Evolutionary conservation across 2,329 filamentous ascomycete genomes (phyloP).

Genomic region (Penicillium verrucosum): DNA sequence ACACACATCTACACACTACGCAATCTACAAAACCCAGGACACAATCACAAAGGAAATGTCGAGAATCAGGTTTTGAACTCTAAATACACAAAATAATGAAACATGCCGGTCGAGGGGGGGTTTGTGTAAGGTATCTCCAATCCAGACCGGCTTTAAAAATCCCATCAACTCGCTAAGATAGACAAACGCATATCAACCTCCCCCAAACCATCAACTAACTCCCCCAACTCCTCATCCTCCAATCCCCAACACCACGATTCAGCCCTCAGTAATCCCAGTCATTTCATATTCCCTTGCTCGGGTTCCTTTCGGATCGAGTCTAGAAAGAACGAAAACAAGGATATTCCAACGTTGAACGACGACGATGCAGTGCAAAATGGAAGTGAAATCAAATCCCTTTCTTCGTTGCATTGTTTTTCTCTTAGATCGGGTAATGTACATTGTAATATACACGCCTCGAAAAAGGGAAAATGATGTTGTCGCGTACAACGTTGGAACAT

Average conservation of each 20-base stretch:
- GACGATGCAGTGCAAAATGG: slow-evolving; percentile 3
- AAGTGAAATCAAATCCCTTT: slow-evolving; percentile 24
- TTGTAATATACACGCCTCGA: slow-evolving; percentile 42
- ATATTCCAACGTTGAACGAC: neutral
- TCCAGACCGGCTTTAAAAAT: slow-evolving; percentile 30
- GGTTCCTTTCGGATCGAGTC: slow-evolving; percentile 8
- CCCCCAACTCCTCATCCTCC: neutral
- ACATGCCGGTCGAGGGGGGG: slow-evolving; percentile 28
- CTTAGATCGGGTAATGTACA: slow-evolving; percentile 43
- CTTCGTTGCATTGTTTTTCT: slow-evolving; percentile 16
- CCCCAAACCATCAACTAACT: neutral
- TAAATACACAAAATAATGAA: slow-evolving; percentile 42
- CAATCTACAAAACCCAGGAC: neutral
- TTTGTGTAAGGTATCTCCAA: slow-evolving; percentile 18
- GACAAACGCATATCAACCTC: slow-evolving; percentile 6
- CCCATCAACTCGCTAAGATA: slow-evolving; percentile 26
- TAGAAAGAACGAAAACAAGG: slow-evolving; percentile 4
- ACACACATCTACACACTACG: neutral
- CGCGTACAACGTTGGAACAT: slow-evolving; percentile 10
- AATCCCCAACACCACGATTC: neutral
- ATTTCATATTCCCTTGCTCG: slow-evolving; percentile 3
- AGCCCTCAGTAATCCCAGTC: neutral
- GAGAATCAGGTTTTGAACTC: slow-evolving; percentile 39
- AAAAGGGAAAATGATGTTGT: slow-evolving; percentile 34
- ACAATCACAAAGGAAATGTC: slow-evolving; percentile 25